Percentiles rank a stretch among this genome's conserved stretches.
Conservation (phyloP, 2,329 filamentous ascomycete genomes). For the Ceratocystis colombiana region DNA sequence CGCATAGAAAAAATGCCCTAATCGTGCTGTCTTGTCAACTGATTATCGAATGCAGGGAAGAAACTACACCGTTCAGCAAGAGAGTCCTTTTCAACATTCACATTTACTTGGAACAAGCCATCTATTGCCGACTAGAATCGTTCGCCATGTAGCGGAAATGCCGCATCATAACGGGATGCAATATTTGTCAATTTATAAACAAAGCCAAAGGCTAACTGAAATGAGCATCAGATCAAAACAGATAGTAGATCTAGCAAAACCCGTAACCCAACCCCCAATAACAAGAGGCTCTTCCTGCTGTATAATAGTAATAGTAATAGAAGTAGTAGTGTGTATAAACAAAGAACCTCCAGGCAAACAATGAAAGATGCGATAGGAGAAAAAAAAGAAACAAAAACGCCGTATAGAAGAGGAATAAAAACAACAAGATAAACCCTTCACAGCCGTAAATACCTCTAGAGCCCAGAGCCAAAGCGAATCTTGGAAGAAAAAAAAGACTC, state of each 20-base stretch:
- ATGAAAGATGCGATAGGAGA: conserved; percentile 3
- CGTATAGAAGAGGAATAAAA: conserved; percentile 21
- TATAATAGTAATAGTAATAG: background rate
- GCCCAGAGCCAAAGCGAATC: background rate
- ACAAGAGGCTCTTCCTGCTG: background rate
- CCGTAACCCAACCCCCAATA: background rate
- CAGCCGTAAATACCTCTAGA: conserved; percentile 1
- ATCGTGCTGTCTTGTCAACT: no score
- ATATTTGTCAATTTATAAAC: background rate
- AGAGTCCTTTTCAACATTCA: no score
- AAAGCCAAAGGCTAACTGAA: background rate
- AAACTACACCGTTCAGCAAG: no score
- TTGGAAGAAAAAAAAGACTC: background rate
- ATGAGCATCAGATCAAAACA: background rate
- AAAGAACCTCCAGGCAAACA: conserved; percentile 7
- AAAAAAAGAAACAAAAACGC: conserved; percentile 3
- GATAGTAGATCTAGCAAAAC: background rate
- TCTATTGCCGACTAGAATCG: background rate
- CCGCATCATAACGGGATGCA: conserved; percentile 9
- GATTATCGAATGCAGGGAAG: no score
- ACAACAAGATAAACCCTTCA: conserved; percentile 16
- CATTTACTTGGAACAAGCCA: no score
- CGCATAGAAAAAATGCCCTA: no score
- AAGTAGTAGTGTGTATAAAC: background rate
- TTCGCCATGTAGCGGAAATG: background rate